Evolutionary conservation across 2,329 filamentous ascomycete species (phyloP).

Genomic region (Alternaria arborescens): DNA sequence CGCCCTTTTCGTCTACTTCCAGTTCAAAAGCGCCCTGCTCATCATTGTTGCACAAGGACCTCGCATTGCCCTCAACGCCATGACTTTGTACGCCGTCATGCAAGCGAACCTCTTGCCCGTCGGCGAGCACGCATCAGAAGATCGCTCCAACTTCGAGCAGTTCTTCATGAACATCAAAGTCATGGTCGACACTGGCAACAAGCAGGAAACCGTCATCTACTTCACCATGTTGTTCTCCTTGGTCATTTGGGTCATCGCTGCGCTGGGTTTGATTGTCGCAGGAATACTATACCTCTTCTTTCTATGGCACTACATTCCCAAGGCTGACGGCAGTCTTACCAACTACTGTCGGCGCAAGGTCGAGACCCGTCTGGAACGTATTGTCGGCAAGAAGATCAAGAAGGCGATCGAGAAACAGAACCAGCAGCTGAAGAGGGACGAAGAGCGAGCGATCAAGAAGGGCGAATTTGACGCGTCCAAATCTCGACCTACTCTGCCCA

Average conservation of each 20-base stretch:
- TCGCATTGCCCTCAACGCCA: conserved; percentile 86
- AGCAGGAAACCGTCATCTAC: conserved; percentile 81
- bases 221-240: conserved; percentile 93
- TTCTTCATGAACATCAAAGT: conserved; percentile 85
- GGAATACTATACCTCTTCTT: conserved; percentile 85
- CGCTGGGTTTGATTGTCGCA: conserved; percentile 76
- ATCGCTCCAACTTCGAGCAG: conserved; percentile 71
- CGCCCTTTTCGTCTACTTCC: conserved; percentile 90
- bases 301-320: conserved; percentile 90
- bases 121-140: conserved; percentile 62
- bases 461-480: conserved; percentile 53
- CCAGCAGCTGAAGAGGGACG: conserved; percentile 53
- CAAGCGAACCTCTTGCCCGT: conserved; percentile 74
- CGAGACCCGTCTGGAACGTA: conserved; percentile 81
- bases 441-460: conserved; percentile 55
- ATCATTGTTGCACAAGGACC: conserved; percentile 91
- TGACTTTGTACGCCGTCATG: conserved; percentile 88
- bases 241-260: conserved; percentile 85
- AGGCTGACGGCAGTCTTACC: conserved; percentile 78
- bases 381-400: conserved; percentile 87
- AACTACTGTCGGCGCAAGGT: conserved; percentile 93
- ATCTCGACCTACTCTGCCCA: conserved; percentile 53
- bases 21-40: conserved; percentile 80
- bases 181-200: conserved; percentile 73
- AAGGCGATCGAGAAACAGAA: conserved; percentile 85